phyloP scores from a whole-genome alignment of 2,329 filamentous ascomycete genomes.

The Lasiodiplodia sp. region DNA sequence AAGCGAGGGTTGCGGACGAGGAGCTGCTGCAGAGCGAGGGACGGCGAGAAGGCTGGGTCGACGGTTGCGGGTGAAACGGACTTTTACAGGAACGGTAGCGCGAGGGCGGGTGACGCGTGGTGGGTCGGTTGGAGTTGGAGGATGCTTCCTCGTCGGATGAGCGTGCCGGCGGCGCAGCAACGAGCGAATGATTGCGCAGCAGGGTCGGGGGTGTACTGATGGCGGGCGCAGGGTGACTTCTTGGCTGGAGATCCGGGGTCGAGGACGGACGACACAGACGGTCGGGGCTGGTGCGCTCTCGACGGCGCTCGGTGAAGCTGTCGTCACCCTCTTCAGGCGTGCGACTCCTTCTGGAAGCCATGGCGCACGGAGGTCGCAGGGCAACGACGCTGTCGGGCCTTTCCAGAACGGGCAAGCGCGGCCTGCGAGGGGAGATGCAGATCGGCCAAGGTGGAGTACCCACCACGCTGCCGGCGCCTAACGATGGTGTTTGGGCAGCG shows the following conservation, averaged over 20 bases:
- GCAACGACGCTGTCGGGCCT: neutral
- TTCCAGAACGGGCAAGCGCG: neutral
- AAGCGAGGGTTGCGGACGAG: slow-evolving; percentile 25
- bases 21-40: slow-evolving; percentile 19
- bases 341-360: slow-evolving; percentile 1
- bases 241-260: slow-evolving; percentile 5
- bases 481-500: slow-evolving; percentile 1
- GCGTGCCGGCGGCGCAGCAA: slow-evolving; percentile 13
- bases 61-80: slow-evolving; percentile 4
- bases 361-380: slow-evolving; percentile 6
- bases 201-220: neutral
- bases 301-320: neutral
- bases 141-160: slow-evolving; percentile 8
- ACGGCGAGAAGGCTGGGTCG: neutral
- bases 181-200: neutral
- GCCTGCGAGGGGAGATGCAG: slow-evolving; percentile 1
- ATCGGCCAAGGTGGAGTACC: slow-evolving; percentile 7
- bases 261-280: neutral
- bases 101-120: slow-evolving; percentile 1
- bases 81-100: neutral
- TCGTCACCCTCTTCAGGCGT: slow-evolving; percentile 6
- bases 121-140: neutral
- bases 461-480: slow-evolving; percentile 4
- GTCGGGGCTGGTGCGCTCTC: neutral
- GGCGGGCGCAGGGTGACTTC: neutral